These are phyloP conservation scores for Filobasidium uniguttulatum DNA, from an alignment of 1,284 basidiomycete species.

Conservation along the genomic window DNA sequence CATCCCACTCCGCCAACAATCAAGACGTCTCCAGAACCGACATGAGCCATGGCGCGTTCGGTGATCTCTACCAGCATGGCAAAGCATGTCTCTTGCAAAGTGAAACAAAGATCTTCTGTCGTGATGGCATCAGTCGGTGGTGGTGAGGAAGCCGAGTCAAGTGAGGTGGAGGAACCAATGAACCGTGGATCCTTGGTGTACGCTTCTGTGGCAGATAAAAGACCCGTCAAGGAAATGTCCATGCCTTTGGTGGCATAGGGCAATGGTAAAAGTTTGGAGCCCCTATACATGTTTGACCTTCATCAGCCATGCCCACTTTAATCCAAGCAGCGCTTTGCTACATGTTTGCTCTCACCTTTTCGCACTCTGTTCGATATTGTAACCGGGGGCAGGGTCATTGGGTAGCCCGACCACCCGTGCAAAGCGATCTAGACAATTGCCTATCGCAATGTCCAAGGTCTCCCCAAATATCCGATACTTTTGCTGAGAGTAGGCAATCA, in stretches of 20 bases:
- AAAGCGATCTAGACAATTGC: constrained; percentile 95
- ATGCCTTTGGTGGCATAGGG: constrained; percentile 98
- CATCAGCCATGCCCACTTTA: background rate
- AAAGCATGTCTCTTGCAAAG: constrained; percentile 91
- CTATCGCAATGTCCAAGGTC: constrained; percentile 96
- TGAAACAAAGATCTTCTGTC: constrained; percentile 89
- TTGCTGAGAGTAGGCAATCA: constrained; percentile 95
- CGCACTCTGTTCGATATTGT: constrained; percentile 93
- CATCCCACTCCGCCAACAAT: constrained; percentile 99
- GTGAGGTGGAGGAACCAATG: constrained; percentile 5
- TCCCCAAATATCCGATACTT: constrained; percentile 98
- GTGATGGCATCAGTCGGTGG: constrained; percentile 53
- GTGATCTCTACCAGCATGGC: constrained; percentile 99
- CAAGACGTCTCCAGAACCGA: constrained; percentile 86
- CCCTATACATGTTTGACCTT: constrained; percentile 22
- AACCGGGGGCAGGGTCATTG: constrained; percentile 95
- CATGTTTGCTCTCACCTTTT: constrained; percentile 50
- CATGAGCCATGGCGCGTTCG: constrained; percentile 97
- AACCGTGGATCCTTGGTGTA: constrained; percentile 59
- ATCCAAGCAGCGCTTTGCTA: background rate
- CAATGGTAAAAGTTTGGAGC: constrained; percentile 55
- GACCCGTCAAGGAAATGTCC: constrained; percentile 91
- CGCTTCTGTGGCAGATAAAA: constrained; percentile 74
- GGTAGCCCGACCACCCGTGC: constrained; percentile 89
- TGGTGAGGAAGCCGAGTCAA: constrained; percentile 15